Evolutionary conservation across 225 moss, liverwort and hornwort species (phyloP).

Genomic region (Bryoerythrophyllum caledonicum): DNA sequence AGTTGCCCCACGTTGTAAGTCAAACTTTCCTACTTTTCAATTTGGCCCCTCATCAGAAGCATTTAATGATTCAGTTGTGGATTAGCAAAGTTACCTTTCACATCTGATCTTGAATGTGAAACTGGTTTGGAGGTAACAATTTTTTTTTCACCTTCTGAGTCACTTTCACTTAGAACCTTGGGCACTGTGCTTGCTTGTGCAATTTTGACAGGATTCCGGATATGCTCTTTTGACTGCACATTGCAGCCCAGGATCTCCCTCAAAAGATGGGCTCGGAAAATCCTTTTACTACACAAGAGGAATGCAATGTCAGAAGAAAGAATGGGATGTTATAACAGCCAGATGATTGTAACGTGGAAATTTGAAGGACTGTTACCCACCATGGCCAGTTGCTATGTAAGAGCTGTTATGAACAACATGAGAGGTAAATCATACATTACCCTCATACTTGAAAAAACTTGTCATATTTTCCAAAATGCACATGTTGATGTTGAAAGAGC

Average conservation of each 20-base stretch:
- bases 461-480: neutral
- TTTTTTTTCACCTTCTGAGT: neutral
- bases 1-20: too few species aligned
- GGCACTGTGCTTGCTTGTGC: neutral
- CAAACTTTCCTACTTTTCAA: too few species aligned
- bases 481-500: neutral
- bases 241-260: constrained; percentile 46
- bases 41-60: too few species aligned
- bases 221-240: neutral
- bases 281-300: constrained; percentile 34
- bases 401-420: constrained; percentile 8
- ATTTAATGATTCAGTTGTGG: neutral
- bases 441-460: neutral
- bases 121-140: neutral
- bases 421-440: neutral
- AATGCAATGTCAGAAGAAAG: neutral
- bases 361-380: constrained; percentile 19
- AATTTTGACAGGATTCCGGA: constrained; percentile 12
- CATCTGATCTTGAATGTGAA: neutral
- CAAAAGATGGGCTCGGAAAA: constrained; percentile 35
- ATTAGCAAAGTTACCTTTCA: neutral
- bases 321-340: constrained; percentile 8
- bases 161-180: neutral
- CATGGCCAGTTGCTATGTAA: neutral
- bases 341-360: constrained; percentile 12